Evolutionary conservation across 352 stramenopile species (phyloP).

Genomic region (Phytophthora fragariae): DNA sequence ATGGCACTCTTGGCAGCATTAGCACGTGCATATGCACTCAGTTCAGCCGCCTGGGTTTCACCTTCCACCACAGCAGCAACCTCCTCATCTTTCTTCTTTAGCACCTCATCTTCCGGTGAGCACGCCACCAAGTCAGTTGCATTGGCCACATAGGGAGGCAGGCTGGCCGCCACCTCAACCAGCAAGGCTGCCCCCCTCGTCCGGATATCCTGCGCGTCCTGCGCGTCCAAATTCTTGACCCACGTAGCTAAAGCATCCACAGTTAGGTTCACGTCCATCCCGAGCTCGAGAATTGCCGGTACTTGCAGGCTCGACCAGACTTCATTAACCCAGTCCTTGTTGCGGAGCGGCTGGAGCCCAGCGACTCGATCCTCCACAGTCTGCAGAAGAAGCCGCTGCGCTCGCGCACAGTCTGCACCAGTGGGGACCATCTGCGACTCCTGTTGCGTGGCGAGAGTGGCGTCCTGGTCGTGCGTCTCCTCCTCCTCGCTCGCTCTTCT

Average conservation of each 20-base stretch:
- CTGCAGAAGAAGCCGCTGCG: constrained; percentile 33
- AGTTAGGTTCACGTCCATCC: constrained; percentile 48
- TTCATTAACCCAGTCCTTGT: constrained; percentile 39
- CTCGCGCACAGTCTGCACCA: constrained; percentile 12
- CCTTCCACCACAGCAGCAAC: constrained; percentile 29
- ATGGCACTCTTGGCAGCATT: constrained; percentile 54
- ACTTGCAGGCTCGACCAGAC: constrained; percentile 47
- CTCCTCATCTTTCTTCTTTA: constrained; percentile 35
- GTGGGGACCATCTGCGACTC: neutral
- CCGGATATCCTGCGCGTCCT: constrained; percentile 27
- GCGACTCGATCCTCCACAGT: constrained; percentile 43
- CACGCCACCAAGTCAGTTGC: constrained; percentile 29
- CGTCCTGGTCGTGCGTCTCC: constrained; percentile 9
- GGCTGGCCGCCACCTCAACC: constrained; percentile 30
- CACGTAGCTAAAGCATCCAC: constrained; percentile 49
- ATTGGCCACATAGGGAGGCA: constrained; percentile 30
- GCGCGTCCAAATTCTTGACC: constrained; percentile 33
- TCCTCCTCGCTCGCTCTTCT: constrained; percentile 23
- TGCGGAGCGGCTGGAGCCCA: constrained; percentile 18
- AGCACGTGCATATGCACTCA: constrained; percentile 42
- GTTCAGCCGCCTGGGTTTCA: constrained; percentile 20
- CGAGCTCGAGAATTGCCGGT: constrained; percentile 38
- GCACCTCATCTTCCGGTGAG: constrained; percentile 22
- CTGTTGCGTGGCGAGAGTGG: constrained; percentile 18
- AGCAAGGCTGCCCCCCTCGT: constrained; percentile 22